A percentile compares a stretch with the other conserved stretches of the same genome.
Evolutionary conservation across 1,284 basidiomycete species (phyloP).

Genomic region (Sanguinoderma infundibulare): DNA sequence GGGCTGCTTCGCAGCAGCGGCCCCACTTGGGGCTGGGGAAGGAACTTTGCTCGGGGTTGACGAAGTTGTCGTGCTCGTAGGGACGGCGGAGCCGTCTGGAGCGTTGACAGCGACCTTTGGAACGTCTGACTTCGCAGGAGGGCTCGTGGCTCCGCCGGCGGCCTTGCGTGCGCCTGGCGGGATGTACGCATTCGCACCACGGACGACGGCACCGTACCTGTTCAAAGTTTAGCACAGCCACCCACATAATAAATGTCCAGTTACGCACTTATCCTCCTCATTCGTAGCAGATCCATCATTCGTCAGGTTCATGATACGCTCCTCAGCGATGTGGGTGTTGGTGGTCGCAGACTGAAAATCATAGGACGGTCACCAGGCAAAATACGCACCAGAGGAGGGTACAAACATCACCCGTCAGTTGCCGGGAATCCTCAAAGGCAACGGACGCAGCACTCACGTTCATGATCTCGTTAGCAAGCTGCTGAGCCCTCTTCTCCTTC

Average conservation of each 20-base stretch:
- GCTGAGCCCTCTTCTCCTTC: constrained; percentile 86
- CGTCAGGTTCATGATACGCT: constrained; percentile 69
- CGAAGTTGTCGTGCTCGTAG: constrained; percentile 20
- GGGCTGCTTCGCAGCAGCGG: constrained; percentile 48
- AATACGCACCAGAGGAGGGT: not conserved
- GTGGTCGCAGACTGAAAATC: constrained; percentile 57
- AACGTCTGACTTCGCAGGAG: constrained; percentile 51
- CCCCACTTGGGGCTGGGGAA: constrained; percentile 46
- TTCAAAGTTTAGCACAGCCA: constrained; percentile 23
- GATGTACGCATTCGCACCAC: constrained; percentile 89
- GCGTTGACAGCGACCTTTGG: constrained; percentile 76
- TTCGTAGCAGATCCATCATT: constrained; percentile 76
- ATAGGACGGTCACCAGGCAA: not conserved
- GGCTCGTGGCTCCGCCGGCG: constrained; percentile 39
- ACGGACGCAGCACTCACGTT: constrained; percentile 52
- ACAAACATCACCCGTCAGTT: not conserved
- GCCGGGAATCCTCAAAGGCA: not conserved
- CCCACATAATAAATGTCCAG: constrained; percentile 17
- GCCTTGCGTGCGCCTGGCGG: constrained; percentile 82
- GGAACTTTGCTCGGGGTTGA: constrained; percentile 50
- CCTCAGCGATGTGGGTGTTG: constrained; percentile 92
- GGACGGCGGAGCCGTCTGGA: constrained; percentile 58
- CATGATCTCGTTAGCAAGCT: constrained; percentile 91
- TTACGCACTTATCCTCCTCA: constrained; percentile 90
- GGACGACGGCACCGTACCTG: constrained; percentile 93